Base-by-base conservation (phyloP, 106 monocot species). In the Amphibolis antarctica region DNA sequence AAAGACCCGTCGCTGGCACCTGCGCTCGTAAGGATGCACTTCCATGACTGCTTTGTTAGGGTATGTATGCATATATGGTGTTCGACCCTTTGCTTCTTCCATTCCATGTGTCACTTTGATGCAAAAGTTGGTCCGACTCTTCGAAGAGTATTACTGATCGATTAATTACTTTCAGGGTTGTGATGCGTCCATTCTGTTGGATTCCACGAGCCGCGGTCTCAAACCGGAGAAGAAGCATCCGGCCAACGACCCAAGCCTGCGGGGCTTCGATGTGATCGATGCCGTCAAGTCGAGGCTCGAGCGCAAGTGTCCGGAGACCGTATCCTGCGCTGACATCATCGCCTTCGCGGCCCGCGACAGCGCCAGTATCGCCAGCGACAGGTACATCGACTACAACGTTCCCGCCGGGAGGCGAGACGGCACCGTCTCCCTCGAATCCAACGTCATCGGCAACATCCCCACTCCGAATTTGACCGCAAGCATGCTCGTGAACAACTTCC, bases 21-120 rank as follows among this genome's bases (percentile, higher is more conserved):
- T 26, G 44, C 21, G 3, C 29, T 66, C 20, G 25, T 74, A 26
- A 57, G 73, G 59, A 47, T 74, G 65, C 57, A 66, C 46, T 74
- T 74, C 59, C 73, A 74, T 36, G 66, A 74, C 59, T 74, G 73
- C 73, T 74, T 74, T 36, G 66, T 74, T 24, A 57, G 59, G 59
- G 73, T 66, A 50, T 66, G 42, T n/a, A n/a, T n/a, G n/a, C n/a
- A n/a, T n/a, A n/a, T n/a, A n/a, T n/a, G n/a, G n/a, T n/a, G 11
- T 23, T 60, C 23, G n/a, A n/a, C 22, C 26, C 55, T 24, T 24
- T 24, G 25, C 17, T 49, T 28, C 20, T 50, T 36, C 36, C 36
- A 36, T 7, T 36, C 36, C 36, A 4, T 7, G 4, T 36, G 4
- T 4, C 36, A 36, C 36, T 36, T 4, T 7, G 7, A 2, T 7